Evolutionary conservation across 495 filamentous ascomycete species (phyloP).

Genomic region (Trichoderma erinaceum): DNA sequence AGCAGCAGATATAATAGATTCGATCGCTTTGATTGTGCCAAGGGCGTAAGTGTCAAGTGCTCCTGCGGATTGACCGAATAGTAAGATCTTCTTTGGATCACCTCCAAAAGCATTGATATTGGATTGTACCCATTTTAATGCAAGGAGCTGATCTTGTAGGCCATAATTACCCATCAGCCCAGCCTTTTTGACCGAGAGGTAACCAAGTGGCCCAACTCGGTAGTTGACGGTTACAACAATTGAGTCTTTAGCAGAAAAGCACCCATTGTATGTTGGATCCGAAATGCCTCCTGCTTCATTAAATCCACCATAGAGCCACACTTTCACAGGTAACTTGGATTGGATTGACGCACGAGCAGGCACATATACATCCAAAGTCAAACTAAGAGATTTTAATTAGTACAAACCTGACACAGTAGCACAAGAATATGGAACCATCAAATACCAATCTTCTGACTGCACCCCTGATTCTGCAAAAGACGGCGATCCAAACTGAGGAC

Average conservation of each 20-base stretch:
- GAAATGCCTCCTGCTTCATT: slow-evolving; percentile 26
- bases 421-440: too few relatives aligned
- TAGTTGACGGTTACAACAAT: slow-evolving; percentile 46
- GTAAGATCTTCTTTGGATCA: slow-evolving; percentile 38
- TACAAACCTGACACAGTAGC: not conserved
- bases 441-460: too few relatives aligned
- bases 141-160: slow-evolving; percentile 49
- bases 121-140: slow-evolving; percentile 43
- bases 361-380: slow-evolving; percentile 27
- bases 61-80: slow-evolving; percentile 40
- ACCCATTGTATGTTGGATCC: slow-evolving; percentile 36
- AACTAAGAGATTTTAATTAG: slow-evolving; percentile 17
- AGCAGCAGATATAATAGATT: too few relatives aligned
- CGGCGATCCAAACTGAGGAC: too few relatives aligned
- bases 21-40: too few relatives aligned
- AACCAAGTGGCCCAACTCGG: slow-evolving; percentile 56
- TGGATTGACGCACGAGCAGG: slow-evolving; percentile 26
- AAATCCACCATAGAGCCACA: slow-evolving; percentile 38
- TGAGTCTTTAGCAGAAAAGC: slow-evolving; percentile 30
- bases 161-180: slow-evolving; percentile 36
- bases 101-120: slow-evolving; percentile 55
- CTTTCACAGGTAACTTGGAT: slow-evolving; percentile 37
- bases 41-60: slow-evolving; percentile 24
- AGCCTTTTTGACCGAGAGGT: slow-evolving; percentile 32
- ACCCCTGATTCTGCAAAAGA: too few relatives aligned